Evolutionary conservation across 495 filamentous ascomycete genomes (phyloP).

Genomic region (Astrothelium macrocarpum): DNA sequence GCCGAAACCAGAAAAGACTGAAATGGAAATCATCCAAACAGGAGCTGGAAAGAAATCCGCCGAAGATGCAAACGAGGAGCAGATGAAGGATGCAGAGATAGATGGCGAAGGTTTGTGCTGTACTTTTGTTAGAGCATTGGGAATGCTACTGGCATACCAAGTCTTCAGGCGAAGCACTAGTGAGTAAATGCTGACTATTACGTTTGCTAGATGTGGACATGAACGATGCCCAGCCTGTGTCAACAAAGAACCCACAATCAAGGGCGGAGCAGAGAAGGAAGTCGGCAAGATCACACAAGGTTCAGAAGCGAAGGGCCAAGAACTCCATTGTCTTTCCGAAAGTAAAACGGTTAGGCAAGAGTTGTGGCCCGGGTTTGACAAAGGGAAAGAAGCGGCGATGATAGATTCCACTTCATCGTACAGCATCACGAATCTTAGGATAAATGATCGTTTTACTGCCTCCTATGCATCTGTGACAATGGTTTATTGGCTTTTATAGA

Average conservation of each 20-base stretch:
- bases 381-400: not conserved
- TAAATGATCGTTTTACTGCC: not conserved
- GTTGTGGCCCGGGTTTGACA: not conserved
- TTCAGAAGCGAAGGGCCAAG: conserved; percentile 1
- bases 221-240: not conserved
- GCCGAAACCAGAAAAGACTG: conserved; percentile 40
- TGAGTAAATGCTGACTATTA: not conserved
- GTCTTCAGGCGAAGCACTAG: no score
- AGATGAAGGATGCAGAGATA: not conserved
- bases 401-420: not conserved
- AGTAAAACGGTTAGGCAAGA: not conserved
- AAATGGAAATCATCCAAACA: conserved; percentile 30
- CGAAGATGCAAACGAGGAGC: not conserved
- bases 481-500: no score
- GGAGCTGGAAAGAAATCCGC: not conserved
- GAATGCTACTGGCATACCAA: not conserved
- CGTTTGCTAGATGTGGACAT: not conserved
- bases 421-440: not conserved
- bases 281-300: not conserved
- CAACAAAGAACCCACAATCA: not conserved
- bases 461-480: no score
- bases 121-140: not conserved
- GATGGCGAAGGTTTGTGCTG: not conserved
- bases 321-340: not conserved
- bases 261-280: not conserved